Percentiles rank a stretch among this genome's conserved stretches.
phyloP scores from a whole-genome alignment of 2,329 filamentous ascomycete genomes.

The Chaetothyriales sp. region DNA sequence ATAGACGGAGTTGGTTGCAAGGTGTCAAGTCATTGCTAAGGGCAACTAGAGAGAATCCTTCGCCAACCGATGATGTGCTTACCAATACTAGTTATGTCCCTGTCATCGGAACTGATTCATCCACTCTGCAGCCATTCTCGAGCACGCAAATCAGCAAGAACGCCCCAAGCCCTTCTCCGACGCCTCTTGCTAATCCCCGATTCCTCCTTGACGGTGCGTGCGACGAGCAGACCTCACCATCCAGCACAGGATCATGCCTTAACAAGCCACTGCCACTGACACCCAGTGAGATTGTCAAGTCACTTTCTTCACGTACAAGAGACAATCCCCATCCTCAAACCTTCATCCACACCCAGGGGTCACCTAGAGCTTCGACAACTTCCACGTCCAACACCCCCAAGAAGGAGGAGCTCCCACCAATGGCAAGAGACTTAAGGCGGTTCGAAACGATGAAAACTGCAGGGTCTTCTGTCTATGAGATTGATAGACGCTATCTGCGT shows the following conservation, averaged over 20 bases:
- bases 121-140: background rate
- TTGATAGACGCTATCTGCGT: background rate
- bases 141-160: background rate
- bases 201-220: slow-evolving; percentile 10
- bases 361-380: background rate
- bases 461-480: background rate
- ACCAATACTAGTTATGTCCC: background rate
- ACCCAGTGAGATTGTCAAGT: slow-evolving; percentile 6
- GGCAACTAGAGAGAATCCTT: background rate
- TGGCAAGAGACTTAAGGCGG: background rate
- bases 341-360: background rate
- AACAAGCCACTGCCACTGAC: slow-evolving; percentile 15
- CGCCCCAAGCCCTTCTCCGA: background rate
- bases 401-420: slow-evolving; percentile 3
- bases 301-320: background rate
- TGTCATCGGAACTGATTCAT: background rate
- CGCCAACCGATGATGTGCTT: background rate
- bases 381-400: slow-evolving; percentile 1
- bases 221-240: slow-evolving; percentile 2
- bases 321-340: background rate
- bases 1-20: background rate
- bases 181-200: background rate
- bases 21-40: background rate
- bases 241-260: slow-evolving; percentile 1
- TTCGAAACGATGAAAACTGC: background rate